Evolutionary conservation across 768 basidiomycete species (phyloP), one percentile per base, ranked within the genome.

Genomic region (Chalciporus chontae): DNA sequence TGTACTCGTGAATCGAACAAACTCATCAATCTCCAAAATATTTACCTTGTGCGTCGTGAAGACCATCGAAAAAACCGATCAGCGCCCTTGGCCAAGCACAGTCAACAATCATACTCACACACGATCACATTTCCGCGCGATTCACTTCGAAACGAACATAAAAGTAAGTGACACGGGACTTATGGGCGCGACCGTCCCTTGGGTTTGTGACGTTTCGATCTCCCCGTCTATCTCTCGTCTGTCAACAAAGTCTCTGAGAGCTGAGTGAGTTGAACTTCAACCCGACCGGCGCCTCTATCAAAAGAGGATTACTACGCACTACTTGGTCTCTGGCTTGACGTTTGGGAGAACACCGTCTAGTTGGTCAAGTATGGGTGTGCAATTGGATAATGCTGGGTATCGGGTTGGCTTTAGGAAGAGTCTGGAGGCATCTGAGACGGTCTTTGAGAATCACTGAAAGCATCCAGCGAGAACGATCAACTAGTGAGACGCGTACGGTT

Each of bases 71-170:
- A n/a, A 26, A 11, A 17, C 15, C 8, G 9, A 24, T 29, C 13
- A 17, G 21, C 40, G 23, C 29, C 14, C 10, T 2, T 1, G 34
- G 6, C 15, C 8, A 24, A 19, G 7, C 15, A 23, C 4, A 37
- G 8, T 9, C 29, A 32, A 24, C 14, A 8, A 29, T 29, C 15
- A 6, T 21, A 48, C 51, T 19, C 24, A 55, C 54, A 60, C 18
- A 54, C 52, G 48, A 21, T 61, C 59, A 10, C 57, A 60, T 14
- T 37, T 49, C 19, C 48, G 50, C 24, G 53, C 57, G 6, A 60
- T 60, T n/a, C n/a, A n/a, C n/a, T n/a, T n/a, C n/a, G n/a, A n/a
- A n/a, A n/a, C n/a, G n/a, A n/a, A n/a, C n/a, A n/a, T n/a, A n/a
- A n/a, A n/a, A n/a, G n/a, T n/a, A n/a, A n/a, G n/a, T n/a, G n/a